Conservation (phyloP, 225 moss, liverwort and hornwort species). For the Thuidium tamariscinum region DNA sequence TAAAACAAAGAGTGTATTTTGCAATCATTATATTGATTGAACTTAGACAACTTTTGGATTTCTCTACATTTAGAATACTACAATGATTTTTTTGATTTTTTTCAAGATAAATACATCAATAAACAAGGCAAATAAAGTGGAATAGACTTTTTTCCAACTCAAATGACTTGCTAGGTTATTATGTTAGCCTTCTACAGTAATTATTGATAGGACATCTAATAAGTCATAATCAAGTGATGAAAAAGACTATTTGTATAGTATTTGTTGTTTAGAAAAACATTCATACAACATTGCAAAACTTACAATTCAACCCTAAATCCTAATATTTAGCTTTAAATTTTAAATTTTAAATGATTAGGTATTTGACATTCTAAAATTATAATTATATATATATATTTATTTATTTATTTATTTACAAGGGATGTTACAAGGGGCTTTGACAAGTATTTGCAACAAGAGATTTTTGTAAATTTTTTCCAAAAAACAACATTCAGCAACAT, state of each 20-base stretch:
- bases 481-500: neutral
- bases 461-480: neutral
- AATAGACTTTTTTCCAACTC: neutral
- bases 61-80: no score
- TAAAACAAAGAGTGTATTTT: no score
- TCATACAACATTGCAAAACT: neutral
- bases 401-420: no score
- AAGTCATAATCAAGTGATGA: neutral
- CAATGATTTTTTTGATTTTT: no score
- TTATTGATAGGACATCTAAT: neutral
- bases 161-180: no score
- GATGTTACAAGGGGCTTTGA: no score
- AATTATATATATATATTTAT: no score
- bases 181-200: neutral
- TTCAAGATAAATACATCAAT: no score
- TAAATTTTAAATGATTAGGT: no score
- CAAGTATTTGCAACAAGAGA: neutral
- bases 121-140: neutral
- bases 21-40: neutral
- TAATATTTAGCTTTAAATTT: neutral
- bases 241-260: neutral
- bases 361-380: no score
- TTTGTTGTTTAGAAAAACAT: neutral
- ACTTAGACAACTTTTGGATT: neutral
- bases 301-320: accelerated